A percentile compares a stretch with the other conserved stretches of the same genome.
phyloP scores from a whole-genome alignment of 2,329 filamentous ascomycete genomes.

The Sarocladium oryzae region DNA sequence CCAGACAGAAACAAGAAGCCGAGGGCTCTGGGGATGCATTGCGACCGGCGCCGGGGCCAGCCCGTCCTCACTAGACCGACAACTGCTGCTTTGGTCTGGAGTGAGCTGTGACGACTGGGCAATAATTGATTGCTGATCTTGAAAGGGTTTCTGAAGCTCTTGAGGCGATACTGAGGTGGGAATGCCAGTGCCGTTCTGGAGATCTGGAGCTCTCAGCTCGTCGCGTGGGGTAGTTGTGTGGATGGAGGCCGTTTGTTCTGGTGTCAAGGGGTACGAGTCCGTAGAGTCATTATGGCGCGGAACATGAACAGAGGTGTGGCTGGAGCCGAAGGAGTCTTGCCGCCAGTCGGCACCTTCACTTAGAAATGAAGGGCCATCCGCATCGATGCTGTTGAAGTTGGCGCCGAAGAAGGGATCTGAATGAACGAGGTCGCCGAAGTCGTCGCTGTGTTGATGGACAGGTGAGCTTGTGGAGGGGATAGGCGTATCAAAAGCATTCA shows the following conservation, averaged over 20 bases:
- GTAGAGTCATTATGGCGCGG: slow-evolving; percentile 18
- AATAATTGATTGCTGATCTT: slow-evolving; percentile 23
- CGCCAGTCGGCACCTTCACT: slow-evolving; percentile 24
- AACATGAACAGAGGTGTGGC: slow-evolving; percentile 12
- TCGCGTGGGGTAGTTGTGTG: slow-evolving; percentile 36
- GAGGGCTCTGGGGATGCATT: slow-evolving; percentile 44
- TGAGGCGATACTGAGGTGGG: slow-evolving; percentile 35
- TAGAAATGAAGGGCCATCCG: slow-evolving; percentile 39
- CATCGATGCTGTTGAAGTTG: slow-evolving; percentile 37
- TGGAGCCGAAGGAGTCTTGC: slow-evolving; percentile 14
- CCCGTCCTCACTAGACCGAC: slow-evolving; percentile 44
- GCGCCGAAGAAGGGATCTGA: slow-evolving; percentile 44
- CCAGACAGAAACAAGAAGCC: slow-evolving; percentile 49
- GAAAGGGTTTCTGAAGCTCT: slow-evolving; percentile 34
- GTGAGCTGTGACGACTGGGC: slow-evolving; percentile 35
- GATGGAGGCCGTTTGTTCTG: slow-evolving; percentile 43
- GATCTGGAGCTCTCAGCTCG: slow-evolving; percentile 23
- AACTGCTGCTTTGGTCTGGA: slow-evolving; percentile 42
- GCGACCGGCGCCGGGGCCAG: slow-evolving; percentile 30
- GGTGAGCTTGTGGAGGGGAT: slow-evolving; percentile 32
- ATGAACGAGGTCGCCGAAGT: slow-evolving; percentile 38
- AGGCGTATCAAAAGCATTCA: slow-evolving; percentile 36
- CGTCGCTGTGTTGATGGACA: slow-evolving; percentile 41
- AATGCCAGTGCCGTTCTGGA: slow-evolving; percentile 18
- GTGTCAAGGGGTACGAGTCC: slow-evolving; percentile 41